These are phyloP conservation scores for Candida glucosophila DNA, from an alignment of 1,139 yeast species.

Conservation along the genomic window DNA sequence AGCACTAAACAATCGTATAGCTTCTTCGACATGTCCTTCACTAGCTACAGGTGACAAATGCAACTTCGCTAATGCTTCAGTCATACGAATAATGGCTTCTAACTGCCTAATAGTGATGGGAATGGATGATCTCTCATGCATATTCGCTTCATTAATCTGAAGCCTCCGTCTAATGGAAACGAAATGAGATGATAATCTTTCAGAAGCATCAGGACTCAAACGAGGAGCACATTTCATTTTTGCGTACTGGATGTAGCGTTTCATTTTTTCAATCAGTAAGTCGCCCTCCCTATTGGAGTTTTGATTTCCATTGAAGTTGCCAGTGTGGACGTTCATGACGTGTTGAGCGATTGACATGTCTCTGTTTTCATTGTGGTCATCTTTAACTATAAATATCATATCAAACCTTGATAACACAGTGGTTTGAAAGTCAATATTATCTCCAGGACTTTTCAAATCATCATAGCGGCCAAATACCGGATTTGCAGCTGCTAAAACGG, in stretches of 20 bases:
- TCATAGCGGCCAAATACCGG: conserved; percentile 96
- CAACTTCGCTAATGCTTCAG: conserved; percentile 89
- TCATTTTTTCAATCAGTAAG: conserved; percentile 85
- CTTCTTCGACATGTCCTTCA: conserved; percentile 90
- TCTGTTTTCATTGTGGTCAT: conserved; percentile 79
- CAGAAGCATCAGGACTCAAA: conserved; percentile 82
- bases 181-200: conserved; percentile 86
- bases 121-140: conserved; percentile 86
- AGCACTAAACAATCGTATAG: conserved; percentile 86
- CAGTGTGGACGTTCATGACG: conserved; percentile 92
- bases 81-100: conserved; percentile 93
- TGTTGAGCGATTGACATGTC: conserved; percentile 91
- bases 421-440: conserved; percentile 94
- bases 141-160: conserved; percentile 70
- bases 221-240: conserved; percentile 89
- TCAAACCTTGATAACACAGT: conserved; percentile 95
- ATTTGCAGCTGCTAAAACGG: conserved; percentile 96
- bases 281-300: conserved; percentile 63
- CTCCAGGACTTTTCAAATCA: conserved; percentile 94
- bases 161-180: conserved; percentile 84
- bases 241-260: conserved; percentile 85
- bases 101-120: conserved; percentile 97
- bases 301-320: conserved; percentile 43
- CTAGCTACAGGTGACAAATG: conserved; percentile 77
- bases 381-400: conserved; percentile 96